phyloP scores from a whole-genome alignment of 2,329 filamentous ascomycete species.

The Shiraia sp. region DNA sequence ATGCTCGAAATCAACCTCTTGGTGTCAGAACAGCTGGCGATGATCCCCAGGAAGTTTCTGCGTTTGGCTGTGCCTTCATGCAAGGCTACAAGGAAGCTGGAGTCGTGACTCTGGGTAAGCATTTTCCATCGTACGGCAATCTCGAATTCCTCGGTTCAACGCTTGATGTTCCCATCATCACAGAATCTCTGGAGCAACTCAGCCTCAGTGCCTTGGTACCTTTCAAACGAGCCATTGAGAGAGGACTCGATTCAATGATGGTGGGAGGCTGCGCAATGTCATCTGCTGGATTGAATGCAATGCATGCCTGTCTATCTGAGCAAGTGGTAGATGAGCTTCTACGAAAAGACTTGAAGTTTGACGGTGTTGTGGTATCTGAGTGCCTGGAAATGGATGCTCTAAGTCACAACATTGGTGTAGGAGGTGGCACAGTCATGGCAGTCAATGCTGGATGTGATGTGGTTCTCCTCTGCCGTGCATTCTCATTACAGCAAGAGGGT shows the following conservation, averaged over 20 bases:
- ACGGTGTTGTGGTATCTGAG: constrained; percentile 91
- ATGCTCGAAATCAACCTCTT: constrained; percentile 86
- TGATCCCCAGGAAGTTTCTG: constrained; percentile 91
- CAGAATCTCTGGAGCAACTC: constrained; percentile 88
- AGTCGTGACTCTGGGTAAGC: constrained; percentile 87
- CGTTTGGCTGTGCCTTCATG: constrained; percentile 87
- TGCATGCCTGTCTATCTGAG: constrained; percentile 91
- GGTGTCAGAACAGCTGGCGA: constrained; percentile 89
- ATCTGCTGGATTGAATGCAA: constrained; percentile 88
- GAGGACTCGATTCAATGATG: constrained; percentile 92
- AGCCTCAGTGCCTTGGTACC: constrained; percentile 90
- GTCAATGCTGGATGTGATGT: constrained; percentile 95
- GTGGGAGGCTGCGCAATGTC: constrained; percentile 93
- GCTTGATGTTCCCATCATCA: constrained; percentile 91
- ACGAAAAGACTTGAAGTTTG: constrained; percentile 84
- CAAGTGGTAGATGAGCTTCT: constrained; percentile 90
- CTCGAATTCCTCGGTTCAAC: constrained; percentile 91
- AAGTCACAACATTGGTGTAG: constrained; percentile 94
- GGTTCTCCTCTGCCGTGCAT: constrained; percentile 84
- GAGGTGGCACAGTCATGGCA: constrained; percentile 95
- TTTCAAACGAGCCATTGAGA: constrained; percentile 85
- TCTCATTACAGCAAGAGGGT: constrained; percentile 86
- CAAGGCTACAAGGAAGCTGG: constrained; percentile 92
- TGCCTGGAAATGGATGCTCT: constrained; percentile 96
- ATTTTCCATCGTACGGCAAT: constrained; percentile 95